A percentile compares a stretch with the other conserved stretches of the same genome.
Conservation (phyloP, 2,329 filamentous ascomycete genomes). For the Penicillium sp. region DNA sequence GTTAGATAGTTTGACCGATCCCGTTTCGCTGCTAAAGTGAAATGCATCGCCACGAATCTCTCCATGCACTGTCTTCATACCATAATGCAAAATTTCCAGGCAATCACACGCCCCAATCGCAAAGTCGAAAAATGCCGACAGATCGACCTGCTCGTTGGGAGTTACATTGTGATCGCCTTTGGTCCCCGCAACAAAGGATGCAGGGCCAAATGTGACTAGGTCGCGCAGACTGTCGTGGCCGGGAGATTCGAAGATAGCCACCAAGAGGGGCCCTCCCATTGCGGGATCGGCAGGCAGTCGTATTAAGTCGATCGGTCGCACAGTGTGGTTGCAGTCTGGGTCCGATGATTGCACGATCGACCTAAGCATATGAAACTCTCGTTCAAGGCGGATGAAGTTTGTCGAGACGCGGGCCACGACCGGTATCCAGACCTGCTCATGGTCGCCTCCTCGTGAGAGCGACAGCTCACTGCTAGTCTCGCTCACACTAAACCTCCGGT, state of each 20-base stretch:
- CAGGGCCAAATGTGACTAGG: constrained; percentile 74
- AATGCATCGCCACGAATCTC: constrained; percentile 90
- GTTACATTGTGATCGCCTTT: constrained; percentile 50
- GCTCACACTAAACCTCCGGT: constrained; percentile 55
- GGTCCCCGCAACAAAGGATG: constrained; percentile 62
- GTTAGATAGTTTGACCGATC: constrained; percentile 74
- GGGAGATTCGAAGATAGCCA: constrained; percentile 77
- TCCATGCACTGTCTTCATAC: constrained; percentile 80
- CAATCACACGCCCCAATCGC: constrained; percentile 85
- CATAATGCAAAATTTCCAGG: constrained; percentile 86
- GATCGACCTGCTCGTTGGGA: constrained; percentile 62
- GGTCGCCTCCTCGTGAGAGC: constrained; percentile 41
- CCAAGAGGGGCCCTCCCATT: constrained; percentile 70
- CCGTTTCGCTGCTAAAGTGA: constrained; percentile 72
- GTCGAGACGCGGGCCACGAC: constrained; percentile 81
- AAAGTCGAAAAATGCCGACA: constrained; percentile 82
- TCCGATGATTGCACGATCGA: constrained; percentile 69
- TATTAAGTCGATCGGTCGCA: constrained; percentile 76
- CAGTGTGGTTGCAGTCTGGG: constrained; percentile 71
- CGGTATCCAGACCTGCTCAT: constrained; percentile 51
- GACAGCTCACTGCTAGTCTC: constrained; percentile 47
- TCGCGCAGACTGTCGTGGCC: constrained; percentile 71
- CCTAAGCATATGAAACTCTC: constrained; percentile 81
- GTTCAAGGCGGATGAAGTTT: constrained; percentile 79
- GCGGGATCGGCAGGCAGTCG: constrained; percentile 66